Conservation (phyloP, 129 eudicot species). For the Centaurea solstitialis region DNA sequence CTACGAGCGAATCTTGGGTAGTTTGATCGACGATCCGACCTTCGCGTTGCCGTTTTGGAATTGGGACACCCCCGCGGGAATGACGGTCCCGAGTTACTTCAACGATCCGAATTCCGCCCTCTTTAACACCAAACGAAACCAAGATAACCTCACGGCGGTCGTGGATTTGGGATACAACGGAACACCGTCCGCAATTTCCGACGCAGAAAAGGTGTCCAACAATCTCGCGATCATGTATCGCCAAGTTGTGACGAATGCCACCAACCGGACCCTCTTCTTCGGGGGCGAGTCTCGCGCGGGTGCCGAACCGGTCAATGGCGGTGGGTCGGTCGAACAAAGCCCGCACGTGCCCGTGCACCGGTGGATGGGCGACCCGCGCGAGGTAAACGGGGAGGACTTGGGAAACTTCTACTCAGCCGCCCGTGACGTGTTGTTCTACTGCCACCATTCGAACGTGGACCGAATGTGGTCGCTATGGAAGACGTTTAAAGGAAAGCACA, state of each 20-base stretch:
- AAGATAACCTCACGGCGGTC: conserved; percentile 28
- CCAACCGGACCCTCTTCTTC: conserved; percentile 32
- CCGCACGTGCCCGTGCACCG: conserved; percentile 56
- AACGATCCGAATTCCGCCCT: conserved; percentile 35
- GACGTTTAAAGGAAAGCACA: conserved; percentile 24
- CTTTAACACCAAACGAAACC: conserved; percentile 38
- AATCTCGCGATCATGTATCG: conserved; percentile 57
- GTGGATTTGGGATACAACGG: conserved; percentile 45
- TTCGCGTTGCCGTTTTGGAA: conserved; percentile 62
- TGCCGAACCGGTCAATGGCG: conserved; percentile 30
- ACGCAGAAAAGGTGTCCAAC: conserved; percentile 5
- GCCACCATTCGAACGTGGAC: conserved; percentile 56
- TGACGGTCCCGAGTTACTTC: conserved; percentile 43
- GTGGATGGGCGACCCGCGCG: conserved; percentile 44
- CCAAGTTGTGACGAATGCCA: conserved; percentile 51
- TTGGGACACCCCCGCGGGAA: conserved; percentile 49
- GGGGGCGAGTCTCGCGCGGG: conserved; percentile 53
- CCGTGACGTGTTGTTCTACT: conserved; percentile 52
- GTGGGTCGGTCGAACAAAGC: conserved; percentile 44
- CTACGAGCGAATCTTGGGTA: conserved; percentile 36
- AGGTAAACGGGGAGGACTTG: conserved; percentile 46
- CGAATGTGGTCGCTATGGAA: conserved; percentile 68
- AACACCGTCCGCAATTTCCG: background rate
- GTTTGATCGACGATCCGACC: conserved; percentile 45
- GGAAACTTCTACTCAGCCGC: conserved; percentile 66